Evolutionary conservation across 805 yeast species (phyloP).

Genomic region (Saturnispora zaruensis): DNA sequence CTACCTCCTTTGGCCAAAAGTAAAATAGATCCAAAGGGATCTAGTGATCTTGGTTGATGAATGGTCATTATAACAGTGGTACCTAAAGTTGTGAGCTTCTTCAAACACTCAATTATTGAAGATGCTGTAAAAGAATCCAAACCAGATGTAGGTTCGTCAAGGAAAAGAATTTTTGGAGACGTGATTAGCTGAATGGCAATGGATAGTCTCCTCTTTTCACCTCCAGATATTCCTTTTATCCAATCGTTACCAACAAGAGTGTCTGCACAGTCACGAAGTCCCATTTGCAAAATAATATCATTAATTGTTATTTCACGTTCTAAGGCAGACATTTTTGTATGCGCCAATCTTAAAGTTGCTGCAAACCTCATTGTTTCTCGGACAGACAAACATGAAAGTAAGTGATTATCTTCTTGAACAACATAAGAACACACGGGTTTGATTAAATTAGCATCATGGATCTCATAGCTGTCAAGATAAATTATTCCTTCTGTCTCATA

Average conservation of each 20-base stretch:
- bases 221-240: constrained; percentile 62
- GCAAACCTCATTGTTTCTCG: constrained; percentile 67
- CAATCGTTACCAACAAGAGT: constrained; percentile 56
- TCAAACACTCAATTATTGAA: constrained; percentile 53
- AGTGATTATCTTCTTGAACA: constrained; percentile 69
- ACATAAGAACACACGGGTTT: constrained; percentile 60
- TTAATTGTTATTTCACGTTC: constrained; percentile 43
- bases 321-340: constrained; percentile 25
- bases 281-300: constrained; percentile 55
- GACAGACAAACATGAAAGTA: constrained; percentile 66
- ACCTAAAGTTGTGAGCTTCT: constrained; percentile 44
- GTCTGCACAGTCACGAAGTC: constrained; percentile 65
- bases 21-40: constrained; percentile 60
- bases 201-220: constrained; percentile 76
- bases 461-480: constrained; percentile 32
- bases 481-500: constrained; percentile 35
- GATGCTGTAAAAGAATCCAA: constrained; percentile 73
- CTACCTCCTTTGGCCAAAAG: constrained; percentile 65
- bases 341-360: constrained; percentile 57
- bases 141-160: constrained; percentile 90
- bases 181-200: constrained; percentile 72
- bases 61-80: constrained; percentile 69
- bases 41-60: constrained; percentile 73
- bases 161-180: constrained; percentile 58
- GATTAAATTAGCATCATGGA: constrained; percentile 24